phyloP scores from a whole-genome alignment of 495 filamentous ascomycete species.

The Glutinoglossum americanum region DNA sequence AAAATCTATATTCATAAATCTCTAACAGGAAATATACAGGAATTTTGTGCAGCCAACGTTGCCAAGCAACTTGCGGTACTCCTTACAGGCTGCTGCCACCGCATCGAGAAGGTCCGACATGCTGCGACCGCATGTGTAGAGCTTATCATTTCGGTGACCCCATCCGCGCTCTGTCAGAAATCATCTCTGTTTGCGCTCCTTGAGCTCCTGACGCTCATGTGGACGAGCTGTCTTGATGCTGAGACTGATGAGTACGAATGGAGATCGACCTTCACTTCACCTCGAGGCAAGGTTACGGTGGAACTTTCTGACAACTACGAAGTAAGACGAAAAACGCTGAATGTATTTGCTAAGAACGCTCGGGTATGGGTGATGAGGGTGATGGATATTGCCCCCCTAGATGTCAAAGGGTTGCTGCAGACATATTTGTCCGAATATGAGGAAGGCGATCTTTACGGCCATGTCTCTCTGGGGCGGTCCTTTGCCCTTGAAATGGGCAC shows the following conservation, averaged over 20 bases:
- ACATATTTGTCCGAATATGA: conserved; percentile 90
- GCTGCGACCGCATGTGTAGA: conserved; percentile 64
- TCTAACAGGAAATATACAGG: conserved; percentile 41
- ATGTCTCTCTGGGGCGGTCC: conserved; percentile 81
- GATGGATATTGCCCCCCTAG: conserved; percentile 72
- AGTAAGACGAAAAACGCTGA: conserved; percentile 55
- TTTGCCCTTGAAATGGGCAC: conserved; percentile 89
- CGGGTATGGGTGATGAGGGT: conserved; percentile 56
- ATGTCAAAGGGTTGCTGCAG: conserved; percentile 73
- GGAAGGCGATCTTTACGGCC: conserved; percentile 67
- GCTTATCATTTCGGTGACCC: conserved; percentile 59
- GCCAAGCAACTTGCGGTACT: conserved; percentile 69
- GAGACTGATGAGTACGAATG: conserved; percentile 89
- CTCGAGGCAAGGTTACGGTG: conserved; percentile 51
- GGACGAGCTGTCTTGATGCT: conserved; percentile 77
- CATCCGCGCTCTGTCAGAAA: conserved; percentile 76
- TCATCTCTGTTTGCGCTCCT: conserved; percentile 77
- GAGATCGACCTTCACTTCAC: conserved; percentile 54
- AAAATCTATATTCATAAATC: conserved; percentile 52
- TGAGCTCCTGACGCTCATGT: conserved; percentile 81
- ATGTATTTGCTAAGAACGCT: conserved; percentile 55
- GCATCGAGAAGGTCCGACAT: conserved; percentile 71
- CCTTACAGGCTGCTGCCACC: conserved; percentile 75
- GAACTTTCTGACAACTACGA: conserved; percentile 78
- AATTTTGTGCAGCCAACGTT: conserved; percentile 66